Evolutionary conservation across 2,329 filamentous ascomycete species (phyloP), one percentile per base, ranked within the genome.

Genomic region (Paraconiothyrium brasiliense): DNA sequence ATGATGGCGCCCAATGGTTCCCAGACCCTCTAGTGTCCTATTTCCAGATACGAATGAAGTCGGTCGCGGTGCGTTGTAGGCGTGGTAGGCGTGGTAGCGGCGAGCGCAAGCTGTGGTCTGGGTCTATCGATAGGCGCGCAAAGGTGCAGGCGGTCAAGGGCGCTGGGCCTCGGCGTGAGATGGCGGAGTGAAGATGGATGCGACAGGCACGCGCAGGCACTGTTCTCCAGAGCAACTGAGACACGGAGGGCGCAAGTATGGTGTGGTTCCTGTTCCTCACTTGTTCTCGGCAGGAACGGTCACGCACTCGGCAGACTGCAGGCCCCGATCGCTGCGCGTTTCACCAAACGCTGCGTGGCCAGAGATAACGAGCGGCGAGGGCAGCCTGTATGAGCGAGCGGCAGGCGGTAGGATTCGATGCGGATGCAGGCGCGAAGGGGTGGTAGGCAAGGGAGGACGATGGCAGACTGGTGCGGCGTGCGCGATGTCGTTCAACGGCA

Each of bases 281-380:
- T 50, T 6, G 37, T 20, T 50, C 37, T 49, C 35, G 50, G 39
- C 52, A 51, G 41, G 57, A 32, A 59, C 62, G 57, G 44, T 59
- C 32, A 56, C 47, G 54, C 51, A 41, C 55, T 51, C 50, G 62
- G 54, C 50, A 50, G 37, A 43, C 22, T 65, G 60, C 44, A 60
- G 59, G 44, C 59, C 52, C 63, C 67, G 74, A 67, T 66, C 72
- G 69, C 60, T 72, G 69, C 65, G 63, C 67, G 74, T 76, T 76
- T 76, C 74, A 76, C 72, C 70, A 75, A 75, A 74, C 72, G 72
- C 73, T 54, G 63, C 54, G 52, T 34, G 39, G 47, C 50, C 56
- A 48, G 54, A 59, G 46, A 49, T 32, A 49, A 54, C 50, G 58
- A 58, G 58, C 39, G 57, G 57, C 27, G 57, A 43, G 39, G 51